Percentiles rank a stretch among this genome's conserved stretches.
These are phyloP conservation scores for Peribolospora kevripleyi DNA, from an alignment of 768 basidiomycete species.

Conservation along the genomic window DNA sequence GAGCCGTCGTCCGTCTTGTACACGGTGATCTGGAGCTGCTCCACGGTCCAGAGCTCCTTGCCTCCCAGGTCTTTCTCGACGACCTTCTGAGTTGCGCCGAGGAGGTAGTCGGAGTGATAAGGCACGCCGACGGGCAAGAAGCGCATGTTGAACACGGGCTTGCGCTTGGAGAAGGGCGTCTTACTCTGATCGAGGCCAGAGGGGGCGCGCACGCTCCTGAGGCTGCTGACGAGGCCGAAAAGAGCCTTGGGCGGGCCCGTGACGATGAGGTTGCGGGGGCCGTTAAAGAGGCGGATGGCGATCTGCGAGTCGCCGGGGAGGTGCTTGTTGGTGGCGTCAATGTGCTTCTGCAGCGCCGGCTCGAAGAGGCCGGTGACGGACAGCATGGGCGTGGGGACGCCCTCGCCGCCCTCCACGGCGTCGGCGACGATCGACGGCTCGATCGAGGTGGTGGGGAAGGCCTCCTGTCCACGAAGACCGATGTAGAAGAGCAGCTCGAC, in stretches of 20 bases:
- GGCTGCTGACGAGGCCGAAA: slow-evolving; percentile 76
- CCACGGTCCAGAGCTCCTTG: slow-evolving; percentile 32
- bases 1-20: slow-evolving; percentile 81
- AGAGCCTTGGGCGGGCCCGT: slow-evolving; percentile 75
- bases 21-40: slow-evolving; percentile 55
- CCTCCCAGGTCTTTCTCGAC: slow-evolving; percentile 47
- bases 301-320: slow-evolving; percentile 55
- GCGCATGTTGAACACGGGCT: slow-evolving; percentile 70
- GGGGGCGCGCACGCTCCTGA: slow-evolving; percentile 73
- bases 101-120: slow-evolving; percentile 75
- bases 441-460: slow-evolving; percentile 74
- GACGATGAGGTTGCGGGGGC: slow-evolving; percentile 68
- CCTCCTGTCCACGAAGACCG: slow-evolving; percentile 75
- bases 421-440: slow-evolving; percentile 73
- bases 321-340: slow-evolving; percentile 66
- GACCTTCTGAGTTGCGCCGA: slow-evolving; percentile 47
- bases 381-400: slow-evolving; percentile 78
- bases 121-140: slow-evolving; percentile 92
- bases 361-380: slow-evolving; percentile 58
- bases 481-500: slow-evolving; percentile 81
- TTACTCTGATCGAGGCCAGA: slow-evolving; percentile 80
- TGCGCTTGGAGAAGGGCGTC: slow-evolving; percentile 74
- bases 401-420: slow-evolving; percentile 75
- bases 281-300: slow-evolving; percentile 74
- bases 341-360: slow-evolving; percentile 46